Evolutionary conservation across 2,329 filamentous ascomycete genomes (phyloP), one percentile per base, ranked within the genome.

Genomic region (Claviceps citrina): DNA sequence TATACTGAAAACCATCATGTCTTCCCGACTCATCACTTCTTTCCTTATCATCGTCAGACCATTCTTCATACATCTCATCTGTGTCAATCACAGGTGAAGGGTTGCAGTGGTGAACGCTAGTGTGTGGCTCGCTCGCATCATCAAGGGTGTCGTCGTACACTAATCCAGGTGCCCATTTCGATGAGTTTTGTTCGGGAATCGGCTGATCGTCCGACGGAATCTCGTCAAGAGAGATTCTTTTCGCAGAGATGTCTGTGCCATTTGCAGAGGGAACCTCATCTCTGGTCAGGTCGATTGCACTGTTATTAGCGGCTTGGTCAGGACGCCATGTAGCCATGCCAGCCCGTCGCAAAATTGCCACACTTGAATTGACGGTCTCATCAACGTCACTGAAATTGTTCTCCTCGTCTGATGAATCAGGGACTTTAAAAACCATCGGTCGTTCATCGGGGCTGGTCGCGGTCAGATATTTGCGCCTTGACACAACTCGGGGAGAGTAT

Each of bases 381-480:
- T 56, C 51, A 6, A 54, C 50, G 19, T 54, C 52, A 22, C 51
- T 55, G 19, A 46, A 47, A 0, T 47, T 42, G 18, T 54, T 53
- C 26, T 59, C 55, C 2, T 49, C 43, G 15, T 64, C 61, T 7
- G 50, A 54, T 7, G 65, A 64, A 38, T 68, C 64, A 0, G 65
- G 65, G 2, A 68, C 63, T 26, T 52, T 52, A 37, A 66, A 68
- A 18, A 56, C 54, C 31, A 50, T 52, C 27, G 52, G 53, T 22
- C 45, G 50, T 27, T 51, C 48, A 12, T 44, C 39, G 3, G 49
- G 51, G 25, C 57, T 58, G 22, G n/a, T 12, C n/a, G 8, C 8
- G 10, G 40, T 44, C 18, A 44, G 20, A 8, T 15, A 25, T 22
- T 24, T 22, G 18, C 27, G 16, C 10, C 16, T 18, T 7, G 25